A percentile compares a stretch with the other conserved stretches of the same genome.
Evolutionary conservation across 371 early-diverging fungal genomes (phyloP).

Genomic region (Smittium mucronatum): DNA sequence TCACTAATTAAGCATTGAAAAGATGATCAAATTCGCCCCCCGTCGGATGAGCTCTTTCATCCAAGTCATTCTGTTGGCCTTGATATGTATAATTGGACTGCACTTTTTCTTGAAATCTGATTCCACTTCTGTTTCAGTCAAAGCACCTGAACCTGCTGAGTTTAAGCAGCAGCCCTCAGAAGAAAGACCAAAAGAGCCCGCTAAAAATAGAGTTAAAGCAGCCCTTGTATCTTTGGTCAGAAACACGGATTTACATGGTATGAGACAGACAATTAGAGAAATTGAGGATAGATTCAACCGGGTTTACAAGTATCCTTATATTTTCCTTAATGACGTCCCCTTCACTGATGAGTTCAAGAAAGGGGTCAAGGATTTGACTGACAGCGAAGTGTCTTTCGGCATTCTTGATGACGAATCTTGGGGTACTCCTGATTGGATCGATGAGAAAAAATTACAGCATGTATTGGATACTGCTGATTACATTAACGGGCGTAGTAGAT

Average conservation of each 20-base stretch:
- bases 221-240: constrained; percentile 52
- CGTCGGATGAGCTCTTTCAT: neutral
- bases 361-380: constrained; percentile 41
- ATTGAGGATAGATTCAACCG: constrained; percentile 76
- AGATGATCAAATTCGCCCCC: neutral
- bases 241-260: constrained; percentile 58
- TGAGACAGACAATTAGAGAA: constrained; percentile 52
- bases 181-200: neutral
- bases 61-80: neutral
- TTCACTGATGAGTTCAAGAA: constrained; percentile 61
- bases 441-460: constrained; percentile 20
- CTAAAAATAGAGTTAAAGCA: constrained; percentile 38
- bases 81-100: neutral
- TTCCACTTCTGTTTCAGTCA: neutral
- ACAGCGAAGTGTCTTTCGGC: constrained; percentile 36
- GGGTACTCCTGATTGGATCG: constrained; percentile 65
- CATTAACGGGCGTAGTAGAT: constrained; percentile 33
- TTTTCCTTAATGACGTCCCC: constrained; percentile 70
- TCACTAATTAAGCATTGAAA: too few species aligned
- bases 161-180: neutral
- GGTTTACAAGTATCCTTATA: constrained; percentile 77
- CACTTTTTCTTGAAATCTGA: neutral
- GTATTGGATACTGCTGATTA: constrained; percentile 18
- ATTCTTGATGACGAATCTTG: constrained; percentile 61
- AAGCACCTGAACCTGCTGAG: neutral